A percentile compares a stretch with the other conserved stretches of the same genome.
phyloP scores from a whole-genome alignment of 2,329 filamentous ascomycete species.

The Myriangium duriaei region DNA sequence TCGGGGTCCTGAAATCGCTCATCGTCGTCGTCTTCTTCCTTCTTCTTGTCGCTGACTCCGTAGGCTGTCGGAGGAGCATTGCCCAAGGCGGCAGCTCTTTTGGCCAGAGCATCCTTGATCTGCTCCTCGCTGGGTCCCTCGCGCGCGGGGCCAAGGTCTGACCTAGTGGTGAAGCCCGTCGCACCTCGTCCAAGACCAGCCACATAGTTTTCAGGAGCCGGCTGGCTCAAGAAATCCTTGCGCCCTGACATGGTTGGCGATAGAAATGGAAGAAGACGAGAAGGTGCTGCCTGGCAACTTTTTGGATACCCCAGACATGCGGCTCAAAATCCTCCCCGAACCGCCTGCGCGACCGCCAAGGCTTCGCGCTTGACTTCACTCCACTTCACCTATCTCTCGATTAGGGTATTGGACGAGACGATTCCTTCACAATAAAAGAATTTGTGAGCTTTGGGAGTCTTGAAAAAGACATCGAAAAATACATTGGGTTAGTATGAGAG shows the following conservation, averaged over 20 bases:
- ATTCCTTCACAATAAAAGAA: no score
- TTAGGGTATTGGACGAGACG: no score
- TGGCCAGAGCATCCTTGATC: constrained; percentile 93
- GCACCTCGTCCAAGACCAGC: constrained; percentile 95
- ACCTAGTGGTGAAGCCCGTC: constrained; percentile 94
- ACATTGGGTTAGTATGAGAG: no score
- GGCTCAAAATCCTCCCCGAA: no score
- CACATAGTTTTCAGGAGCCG: constrained; percentile 54
- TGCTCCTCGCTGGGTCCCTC: constrained; percentile 95
- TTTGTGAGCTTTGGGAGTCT: no score
- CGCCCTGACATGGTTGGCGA: constrained; percentile 42
- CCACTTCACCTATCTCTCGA: no score
- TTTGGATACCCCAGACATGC: no score
- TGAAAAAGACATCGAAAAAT: no score
- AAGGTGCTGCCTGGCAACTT: background rate
- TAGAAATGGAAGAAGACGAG: background rate
- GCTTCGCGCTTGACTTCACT: no score
- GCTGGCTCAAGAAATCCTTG: constrained; percentile 82
- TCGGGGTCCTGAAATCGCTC: constrained; percentile 90
- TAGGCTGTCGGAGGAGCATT: constrained; percentile 60
- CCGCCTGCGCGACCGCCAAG: no score
- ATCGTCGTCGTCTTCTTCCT: constrained; percentile 61
- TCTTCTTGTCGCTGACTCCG: constrained; percentile 56
- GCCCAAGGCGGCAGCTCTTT: constrained; percentile 74
- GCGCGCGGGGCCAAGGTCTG: constrained; percentile 85